Evolutionary conservation across 805 yeast genomes (phyloP), one percentile per base, ranked within the genome.

Genomic region (Zygoascus tannicola): DNA sequence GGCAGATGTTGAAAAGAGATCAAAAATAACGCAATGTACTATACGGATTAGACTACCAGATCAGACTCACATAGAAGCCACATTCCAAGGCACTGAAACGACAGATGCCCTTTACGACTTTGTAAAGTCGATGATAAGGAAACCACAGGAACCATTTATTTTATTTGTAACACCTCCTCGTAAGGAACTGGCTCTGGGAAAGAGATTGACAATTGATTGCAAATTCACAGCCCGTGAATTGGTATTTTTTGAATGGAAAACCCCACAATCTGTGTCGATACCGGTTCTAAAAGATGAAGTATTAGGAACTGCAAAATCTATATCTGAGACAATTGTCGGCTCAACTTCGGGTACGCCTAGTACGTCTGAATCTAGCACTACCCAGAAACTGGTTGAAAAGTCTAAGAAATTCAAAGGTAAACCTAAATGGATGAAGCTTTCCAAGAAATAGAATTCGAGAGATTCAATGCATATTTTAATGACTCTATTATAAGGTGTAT

Each of bases 41-140:
- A 56, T 80, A 1, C 65, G 85, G 44, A 53, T 80, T 8, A 66
- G 73, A 43, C 73, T 81, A 46, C 84, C 85, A 0, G 83, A 80
- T 56, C 68, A 70, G 44, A 65, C 70, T 2, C 64, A 64, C 19
- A 55, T 80, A 1, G 78, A 80, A 50, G 64, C 75, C 15, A 66
- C 62, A n/a, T 72, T 80, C 50, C 54, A 56, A 8, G 68, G 76
- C 4, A 51, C 53, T 0, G 76, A 76, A 40, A 68, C 73, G 0
- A 60, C 70, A 4, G 55, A 57, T 19, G 57, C 54, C 7, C 54
- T 70, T 5, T 56, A 62, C 40, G 49, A 53, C 4, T 57, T 58
- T 38, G 68, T 68, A 22, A 46, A 49, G n/a, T 43, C 51, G 2
- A 44, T 49, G 19, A 35, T 73, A 5, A 44, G 57, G 2, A 53